A percentile compares a stretch with the other conserved stretches of the same genome.
These are phyloP conservation scores for Colletotrichum costaricense DNA, from an alignment of 2,329 filamentous ascomycete genomes.

Conservation along the genomic window DNA sequence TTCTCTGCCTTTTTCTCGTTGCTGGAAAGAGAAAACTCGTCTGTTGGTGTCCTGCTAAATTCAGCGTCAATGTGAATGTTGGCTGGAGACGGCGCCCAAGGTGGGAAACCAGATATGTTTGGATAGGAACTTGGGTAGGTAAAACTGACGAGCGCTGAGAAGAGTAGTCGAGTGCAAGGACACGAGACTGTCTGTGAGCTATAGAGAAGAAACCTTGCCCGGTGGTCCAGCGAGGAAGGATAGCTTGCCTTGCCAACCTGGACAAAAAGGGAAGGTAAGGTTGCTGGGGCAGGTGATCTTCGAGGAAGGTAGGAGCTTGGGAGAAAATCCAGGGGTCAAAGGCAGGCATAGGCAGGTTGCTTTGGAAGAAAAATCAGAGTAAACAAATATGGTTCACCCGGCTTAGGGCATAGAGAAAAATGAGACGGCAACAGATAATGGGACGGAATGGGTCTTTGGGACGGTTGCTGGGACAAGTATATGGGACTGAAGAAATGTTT, in stretches of 20 bases:
- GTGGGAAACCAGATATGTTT: not conserved
- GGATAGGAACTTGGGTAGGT: not conserved
- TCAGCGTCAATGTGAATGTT: not conserved
- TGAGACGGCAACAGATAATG: not conserved
- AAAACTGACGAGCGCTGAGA: not conserved
- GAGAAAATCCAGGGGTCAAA: not conserved
- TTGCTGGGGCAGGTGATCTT: not conserved
- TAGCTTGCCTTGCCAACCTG: not conserved
- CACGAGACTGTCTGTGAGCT: not conserved
- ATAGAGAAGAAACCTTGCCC: not conserved
- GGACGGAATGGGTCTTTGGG: not conserved
- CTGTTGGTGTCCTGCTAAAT: not conserved
- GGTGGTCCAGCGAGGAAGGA: not conserved
- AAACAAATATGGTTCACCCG: not conserved
- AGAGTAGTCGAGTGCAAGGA: not conserved
- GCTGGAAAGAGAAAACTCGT: not conserved
- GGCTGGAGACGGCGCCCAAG: not conserved
- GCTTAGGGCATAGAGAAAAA: not conserved
- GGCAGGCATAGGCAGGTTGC: not conserved
- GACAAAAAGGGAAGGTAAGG: not conserved
- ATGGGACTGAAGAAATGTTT: not conserved
- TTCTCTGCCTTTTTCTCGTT: not conserved
- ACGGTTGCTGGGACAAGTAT: not conserved
- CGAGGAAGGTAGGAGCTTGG: not conserved
- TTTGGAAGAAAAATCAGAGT: not conserved